These are phyloP conservation scores for Suhomyces bribrorum DNA, from an alignment of 1,139 yeast genomes.

Conservation along the genomic window DNA sequence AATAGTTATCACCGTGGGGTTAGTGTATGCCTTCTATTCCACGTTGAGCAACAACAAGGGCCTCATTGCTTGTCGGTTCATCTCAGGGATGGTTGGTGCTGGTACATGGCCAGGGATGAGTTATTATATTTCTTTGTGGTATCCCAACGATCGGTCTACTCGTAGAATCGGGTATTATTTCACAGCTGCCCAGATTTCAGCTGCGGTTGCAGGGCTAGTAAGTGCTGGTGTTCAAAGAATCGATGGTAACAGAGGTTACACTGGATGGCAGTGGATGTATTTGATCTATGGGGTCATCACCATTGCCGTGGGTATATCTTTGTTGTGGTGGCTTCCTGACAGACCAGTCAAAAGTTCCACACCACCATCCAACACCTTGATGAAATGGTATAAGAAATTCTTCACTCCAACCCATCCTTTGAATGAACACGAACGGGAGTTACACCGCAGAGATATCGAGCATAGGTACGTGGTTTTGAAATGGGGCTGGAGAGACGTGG, in stretches of 20 bases:
- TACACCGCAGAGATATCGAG: constrained; percentile 68
- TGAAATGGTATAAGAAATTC: constrained; percentile 21
- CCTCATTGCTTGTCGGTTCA: constrained; percentile 67
- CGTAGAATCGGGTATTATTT: constrained; percentile 84
- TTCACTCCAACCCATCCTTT: constrained; percentile 54
- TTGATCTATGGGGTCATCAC: constrained; percentile 75
- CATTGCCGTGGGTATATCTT: constrained; percentile 60
- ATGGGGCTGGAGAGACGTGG: constrained; percentile 67
- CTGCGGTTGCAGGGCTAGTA: constrained; percentile 82
- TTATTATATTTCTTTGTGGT: constrained; percentile 82
- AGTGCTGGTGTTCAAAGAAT: constrained; percentile 86
- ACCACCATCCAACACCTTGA: constrained; percentile 17
- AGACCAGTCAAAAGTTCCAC: constrained; percentile 41
- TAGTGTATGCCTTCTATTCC: constrained; percentile 73
- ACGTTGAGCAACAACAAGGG: constrained; percentile 58
- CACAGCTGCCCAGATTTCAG: constrained; percentile 87
- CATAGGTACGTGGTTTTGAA: constrained; percentile 41
- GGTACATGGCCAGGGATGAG: constrained; percentile 96
- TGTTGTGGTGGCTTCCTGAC: constrained; percentile 87
- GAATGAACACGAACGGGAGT: constrained; percentile 48
- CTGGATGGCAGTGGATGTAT: constrained; percentile 91
- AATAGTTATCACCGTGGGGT: constrained; percentile 73
- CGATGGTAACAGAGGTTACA: constrained; percentile 67
- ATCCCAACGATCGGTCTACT: constrained; percentile 77
- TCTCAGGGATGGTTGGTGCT: constrained; percentile 81